phyloP scores from a whole-genome alignment of 2,329 filamentous ascomycete genomes.

The Fusarium euwallaceae region DNA sequence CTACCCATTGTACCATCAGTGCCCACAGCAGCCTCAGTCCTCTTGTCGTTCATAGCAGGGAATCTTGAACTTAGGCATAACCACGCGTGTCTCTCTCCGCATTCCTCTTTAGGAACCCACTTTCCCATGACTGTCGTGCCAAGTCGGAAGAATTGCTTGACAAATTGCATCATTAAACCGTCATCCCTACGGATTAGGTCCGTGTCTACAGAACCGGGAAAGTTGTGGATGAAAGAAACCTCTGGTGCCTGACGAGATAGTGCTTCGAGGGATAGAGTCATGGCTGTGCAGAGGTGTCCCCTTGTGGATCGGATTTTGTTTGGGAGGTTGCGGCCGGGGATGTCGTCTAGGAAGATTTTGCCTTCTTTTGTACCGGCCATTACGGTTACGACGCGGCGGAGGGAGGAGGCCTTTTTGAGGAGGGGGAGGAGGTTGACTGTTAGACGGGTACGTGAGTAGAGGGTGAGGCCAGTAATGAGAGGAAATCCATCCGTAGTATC shows the following conservation, averaged over 20 bases:
- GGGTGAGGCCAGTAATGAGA: slow-evolving; percentile 62
- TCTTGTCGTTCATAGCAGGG: slow-evolving; percentile 20
- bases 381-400: slow-evolving; percentile 45
- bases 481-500: slow-evolving; percentile 71
- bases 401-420: slow-evolving; percentile 49
- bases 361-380: slow-evolving; percentile 42
- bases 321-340: slow-evolving; percentile 38
- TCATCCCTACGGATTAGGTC: slow-evolving; percentile 39
- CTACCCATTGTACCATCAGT: slow-evolving; percentile 38
- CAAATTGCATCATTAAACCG: slow-evolving; percentile 30
- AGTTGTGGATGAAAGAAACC: slow-evolving; percentile 49
- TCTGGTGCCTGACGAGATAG: slow-evolving; percentile 38
- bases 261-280: slow-evolving; percentile 46
- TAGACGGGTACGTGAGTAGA: slow-evolving; percentile 71
- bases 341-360: slow-evolving; percentile 39
- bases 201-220: slow-evolving; percentile 48
- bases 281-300: slow-evolving; percentile 38
- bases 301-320: slow-evolving; percentile 26
- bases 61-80: slow-evolving; percentile 40
- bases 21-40: slow-evolving; percentile 23
- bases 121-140: slow-evolving; percentile 1
- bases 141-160: slow-evolving; percentile 33
- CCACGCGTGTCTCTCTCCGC: slow-evolving; percentile 44
- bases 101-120: slow-evolving; percentile 39
- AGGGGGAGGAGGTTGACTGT: slow-evolving; percentile 69